phyloP scores from a whole-genome alignment of 352 stramenopile species.

The Blastocystis sp. region DNA sequence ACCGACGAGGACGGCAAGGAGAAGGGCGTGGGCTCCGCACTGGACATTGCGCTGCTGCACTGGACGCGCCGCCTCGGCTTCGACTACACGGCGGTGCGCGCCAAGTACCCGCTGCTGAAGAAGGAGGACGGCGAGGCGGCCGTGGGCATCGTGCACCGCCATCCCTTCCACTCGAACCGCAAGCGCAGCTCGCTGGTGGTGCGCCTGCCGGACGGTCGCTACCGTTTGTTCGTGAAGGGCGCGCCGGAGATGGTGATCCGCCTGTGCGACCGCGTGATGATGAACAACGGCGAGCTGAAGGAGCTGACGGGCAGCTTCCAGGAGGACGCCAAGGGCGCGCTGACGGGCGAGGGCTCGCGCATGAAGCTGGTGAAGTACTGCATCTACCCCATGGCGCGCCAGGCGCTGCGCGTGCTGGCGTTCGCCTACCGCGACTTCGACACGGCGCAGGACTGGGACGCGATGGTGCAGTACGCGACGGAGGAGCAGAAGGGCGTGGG shows the following conservation, averaged over 20 bases:
- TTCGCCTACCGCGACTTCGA: slow-evolving; percentile 76
- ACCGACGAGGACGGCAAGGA: slow-evolving; percentile 22
- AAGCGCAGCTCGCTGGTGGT: slow-evolving; percentile 28
- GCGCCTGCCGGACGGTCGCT: slow-evolving; percentile 68
- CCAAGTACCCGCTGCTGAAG: slow-evolving; percentile 50
- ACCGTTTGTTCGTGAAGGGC: slow-evolving; percentile 81
- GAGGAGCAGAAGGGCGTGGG: slow-evolving; percentile 70
- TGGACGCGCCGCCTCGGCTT: not conserved
- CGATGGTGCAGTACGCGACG: slow-evolving; percentile 23
- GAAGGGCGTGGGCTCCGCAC: not conserved
- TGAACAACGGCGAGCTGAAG: not conserved
- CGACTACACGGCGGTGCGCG: not conserved
- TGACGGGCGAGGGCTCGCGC: not conserved
- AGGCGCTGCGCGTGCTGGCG: slow-evolving; percentile 79
- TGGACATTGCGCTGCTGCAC: slow-evolving; percentile 31
- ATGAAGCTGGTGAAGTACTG: slow-evolving; percentile 62
- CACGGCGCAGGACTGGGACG: slow-evolving; percentile 50
- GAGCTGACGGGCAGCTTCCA: slow-evolving; percentile 21
- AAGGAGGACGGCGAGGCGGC: not conserved
- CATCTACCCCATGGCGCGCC: slow-evolving; percentile 80
- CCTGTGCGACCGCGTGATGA: slow-evolving; percentile 26
- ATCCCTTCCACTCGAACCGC: slow-evolving; percentile 38
- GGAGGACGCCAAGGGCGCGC: not conserved
- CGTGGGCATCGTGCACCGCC: slow-evolving; percentile 19
- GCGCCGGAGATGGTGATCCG: slow-evolving; percentile 79